Evolutionary conservation across 2,329 filamentous ascomycete genomes (phyloP).

Genomic region (Lasiodiplodia sp.): DNA sequence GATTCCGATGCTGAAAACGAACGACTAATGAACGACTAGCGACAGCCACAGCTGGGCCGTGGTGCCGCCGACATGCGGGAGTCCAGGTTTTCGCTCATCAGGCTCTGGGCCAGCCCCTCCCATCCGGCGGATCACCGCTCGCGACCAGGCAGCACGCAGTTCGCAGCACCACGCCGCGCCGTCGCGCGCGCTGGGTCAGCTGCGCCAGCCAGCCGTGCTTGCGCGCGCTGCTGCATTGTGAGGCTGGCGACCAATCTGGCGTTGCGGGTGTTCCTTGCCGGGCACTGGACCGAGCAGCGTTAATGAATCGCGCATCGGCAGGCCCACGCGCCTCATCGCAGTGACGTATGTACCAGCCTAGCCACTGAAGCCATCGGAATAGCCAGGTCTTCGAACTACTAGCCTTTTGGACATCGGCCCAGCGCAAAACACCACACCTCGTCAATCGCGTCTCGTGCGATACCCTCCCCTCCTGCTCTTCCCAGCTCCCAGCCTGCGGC

Average conservation of each 20-base stretch:
- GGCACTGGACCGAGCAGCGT: conserved; percentile 14
- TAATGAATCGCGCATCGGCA: conserved; percentile 17
- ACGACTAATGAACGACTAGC: conserved; percentile 8
- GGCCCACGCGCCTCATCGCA: conserved; percentile 22
- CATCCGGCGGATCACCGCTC: conserved; percentile 4
- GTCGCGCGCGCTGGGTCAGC: neutral
- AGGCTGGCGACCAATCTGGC: conserved; percentile 28
- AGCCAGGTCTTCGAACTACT: conserved; percentile 18
- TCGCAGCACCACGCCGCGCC: neutral
- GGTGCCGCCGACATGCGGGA: conserved; percentile 14
- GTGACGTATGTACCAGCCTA: conserved; percentile 26
- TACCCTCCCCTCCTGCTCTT: conserved; percentile 19
- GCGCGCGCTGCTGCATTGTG: conserved; percentile 14
- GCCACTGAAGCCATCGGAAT: conserved; percentile 18
- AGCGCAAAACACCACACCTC: conserved; percentile 27
- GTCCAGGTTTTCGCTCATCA: conserved; percentile 17
- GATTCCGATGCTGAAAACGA: conserved; percentile 29
- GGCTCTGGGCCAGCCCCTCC: conserved; percentile 14
- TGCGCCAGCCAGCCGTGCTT: neutral
- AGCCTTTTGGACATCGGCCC: conserved; percentile 14
- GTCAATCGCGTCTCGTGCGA: conserved; percentile 18
- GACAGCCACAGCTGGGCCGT: conserved; percentile 25
- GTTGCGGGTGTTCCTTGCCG: conserved; percentile 24
- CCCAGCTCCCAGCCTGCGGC: conserved; percentile 12
- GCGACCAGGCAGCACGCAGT: neutral